These are phyloP conservation scores for Daldinia caldariorum DNA, from an alignment of 495 filamentous ascomycete species.

Conservation along the genomic window DNA sequence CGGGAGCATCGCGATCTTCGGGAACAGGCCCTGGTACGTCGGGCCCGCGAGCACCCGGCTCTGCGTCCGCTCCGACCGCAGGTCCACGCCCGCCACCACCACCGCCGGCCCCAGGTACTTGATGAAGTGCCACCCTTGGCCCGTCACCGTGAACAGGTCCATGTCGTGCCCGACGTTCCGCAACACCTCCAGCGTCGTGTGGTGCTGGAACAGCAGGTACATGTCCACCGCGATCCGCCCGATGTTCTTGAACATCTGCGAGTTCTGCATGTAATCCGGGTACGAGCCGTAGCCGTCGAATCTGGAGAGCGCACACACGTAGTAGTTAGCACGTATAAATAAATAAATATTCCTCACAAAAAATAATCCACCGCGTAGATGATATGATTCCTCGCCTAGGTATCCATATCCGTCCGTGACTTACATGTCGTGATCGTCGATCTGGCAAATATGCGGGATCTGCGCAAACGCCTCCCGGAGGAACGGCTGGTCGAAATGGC, in stretches of 20 bases:
- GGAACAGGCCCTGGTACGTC: conserved; percentile 96
- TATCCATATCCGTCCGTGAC: conserved; percentile 48
- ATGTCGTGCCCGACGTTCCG: conserved; percentile 84
- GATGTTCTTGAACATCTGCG: conserved; percentile 97
- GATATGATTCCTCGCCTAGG: too few species aligned
- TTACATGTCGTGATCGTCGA: conserved; percentile 99
- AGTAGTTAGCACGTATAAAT: conserved; percentile 1
- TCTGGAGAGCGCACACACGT: conserved; percentile 55
- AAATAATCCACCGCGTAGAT: too few species aligned
- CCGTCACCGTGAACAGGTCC: conserved; percentile 96
- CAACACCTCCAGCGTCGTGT: conserved; percentile 93
- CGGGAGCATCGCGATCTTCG: conserved; percentile 91
- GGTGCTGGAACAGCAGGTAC: conserved; percentile 99
- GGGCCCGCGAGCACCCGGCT: conserved; percentile 94
- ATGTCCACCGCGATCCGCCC: conserved; percentile 97
- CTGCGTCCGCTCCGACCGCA: conserved; percentile 88
- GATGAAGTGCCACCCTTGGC: conserved; percentile 96
- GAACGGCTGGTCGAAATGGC: conserved; percentile 95
- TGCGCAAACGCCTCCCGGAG: conserved; percentile 95
- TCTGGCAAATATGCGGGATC: conserved; percentile 90
- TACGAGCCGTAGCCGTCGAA: conserved; percentile 99
- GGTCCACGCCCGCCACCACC: conserved; percentile 88
- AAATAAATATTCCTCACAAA: too few species aligned
- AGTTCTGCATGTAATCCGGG: conserved; percentile 97
- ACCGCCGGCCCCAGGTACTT: conserved; percentile 95